Evolutionary conservation across 345 rosid species (phyloP), one percentile per base, ranked within the genome.

Genomic region (Murraya koenigii): DNA sequence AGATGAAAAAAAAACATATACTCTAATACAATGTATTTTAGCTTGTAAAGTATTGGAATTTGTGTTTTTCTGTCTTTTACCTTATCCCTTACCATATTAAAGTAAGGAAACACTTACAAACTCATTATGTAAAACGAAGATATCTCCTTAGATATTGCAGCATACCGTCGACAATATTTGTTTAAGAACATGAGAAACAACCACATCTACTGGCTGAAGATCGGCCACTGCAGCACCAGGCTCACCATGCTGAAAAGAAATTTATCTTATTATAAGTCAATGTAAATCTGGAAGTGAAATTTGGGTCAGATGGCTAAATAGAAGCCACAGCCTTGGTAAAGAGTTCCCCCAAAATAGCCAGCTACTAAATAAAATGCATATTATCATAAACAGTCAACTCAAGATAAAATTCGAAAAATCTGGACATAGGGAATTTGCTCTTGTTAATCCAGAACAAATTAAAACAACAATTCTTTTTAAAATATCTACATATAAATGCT

Each of bases 141-240:
- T 33, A 60, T 56, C 72, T 75, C 28, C 44, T 66, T 69, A 44
- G 47, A 25, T 54, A 78, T 74, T 13, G 78, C 77, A 54, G 79
- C 90, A 78, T 93, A 95, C 98, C 86, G 75, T 85, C 47, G 92
- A 93, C 39, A 95, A 80, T 77, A 95, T 93, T 82, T 92, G 92
- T 73, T 90, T 88, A 79, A 93, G 94, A 84, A 90, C 90, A 79
- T 90, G 95, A 76, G 98, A 93, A 79, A 93, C 94, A 74, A 95
- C 93, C 73, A 88, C 87, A 67, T 92, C 96, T 67, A 95, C 94
- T 74, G 93, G 90, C 88, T 89, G 97, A 84, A 95, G 80, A 75
- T 95, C 97, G 9, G 87, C 98, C 64, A 95, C 93, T 79, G 92
- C 96, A 79, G 93, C 99, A 79, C 97, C 99, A 78, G 97, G 86